Conservation (phyloP, 2,329 filamentous ascomycete species). For the Elsinoe batatas region DNA sequence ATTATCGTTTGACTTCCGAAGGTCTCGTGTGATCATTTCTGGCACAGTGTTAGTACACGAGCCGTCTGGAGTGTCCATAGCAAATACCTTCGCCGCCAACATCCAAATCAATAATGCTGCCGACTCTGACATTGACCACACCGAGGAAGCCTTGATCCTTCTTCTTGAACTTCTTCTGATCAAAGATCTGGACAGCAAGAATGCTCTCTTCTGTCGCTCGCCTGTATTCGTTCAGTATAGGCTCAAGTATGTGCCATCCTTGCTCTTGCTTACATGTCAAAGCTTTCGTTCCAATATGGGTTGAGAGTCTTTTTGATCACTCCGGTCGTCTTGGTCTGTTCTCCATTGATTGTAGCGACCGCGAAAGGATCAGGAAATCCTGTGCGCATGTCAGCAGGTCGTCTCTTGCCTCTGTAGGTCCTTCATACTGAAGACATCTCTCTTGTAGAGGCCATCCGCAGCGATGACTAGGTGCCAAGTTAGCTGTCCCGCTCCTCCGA, state of each 20-base stretch:
- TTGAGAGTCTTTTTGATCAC: constrained; percentile 97
- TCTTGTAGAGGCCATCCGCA: constrained; percentile 95
- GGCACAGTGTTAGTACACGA: constrained; percentile 19
- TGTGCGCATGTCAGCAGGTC: constrained; percentile 35
- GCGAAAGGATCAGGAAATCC: constrained; percentile 97
- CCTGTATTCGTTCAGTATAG: constrained; percentile 41
- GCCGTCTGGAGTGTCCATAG: not conserved
- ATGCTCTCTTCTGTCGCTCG: constrained; percentile 91
- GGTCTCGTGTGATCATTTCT: constrained; percentile 95
- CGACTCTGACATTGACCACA: constrained; percentile 93
- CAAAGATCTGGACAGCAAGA: constrained; percentile 94
- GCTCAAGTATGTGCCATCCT: not conserved
- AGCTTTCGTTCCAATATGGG: constrained; percentile 99
- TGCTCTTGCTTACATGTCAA: constrained; percentile 71
- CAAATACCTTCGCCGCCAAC: constrained; percentile 79
- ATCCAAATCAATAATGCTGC: constrained; percentile 84
- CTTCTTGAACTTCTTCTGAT: constrained; percentile 99
- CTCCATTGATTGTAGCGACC: constrained; percentile 91
- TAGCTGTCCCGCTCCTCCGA: constrained; percentile 6
- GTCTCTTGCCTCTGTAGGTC: constrained; percentile 20
- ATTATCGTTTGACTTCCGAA: constrained; percentile 97
- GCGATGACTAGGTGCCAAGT: constrained; percentile 66
- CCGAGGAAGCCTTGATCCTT: constrained; percentile 98
- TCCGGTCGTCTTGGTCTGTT: constrained; percentile 95
- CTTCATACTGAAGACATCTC: constrained; percentile 90